A percentile compares a stretch with the other conserved stretches of the same genome.
These are phyloP conservation scores for Verticillium isaacii DNA, from an alignment of 2,329 filamentous ascomycete species.

Conservation along the genomic window DNA sequence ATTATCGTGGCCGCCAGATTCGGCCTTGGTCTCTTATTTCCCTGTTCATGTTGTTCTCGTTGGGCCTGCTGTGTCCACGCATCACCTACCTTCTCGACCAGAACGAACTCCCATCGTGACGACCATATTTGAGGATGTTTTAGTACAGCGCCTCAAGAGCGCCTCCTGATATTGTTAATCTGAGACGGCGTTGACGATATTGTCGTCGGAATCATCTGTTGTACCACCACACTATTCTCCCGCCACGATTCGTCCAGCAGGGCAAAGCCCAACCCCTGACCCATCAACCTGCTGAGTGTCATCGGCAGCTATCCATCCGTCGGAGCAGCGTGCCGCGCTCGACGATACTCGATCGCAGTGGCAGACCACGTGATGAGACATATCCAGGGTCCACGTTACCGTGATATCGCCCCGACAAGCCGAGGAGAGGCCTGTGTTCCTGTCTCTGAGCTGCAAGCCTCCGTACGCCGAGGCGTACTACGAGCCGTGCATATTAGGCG, in stretches of 20 bases:
- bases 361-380: not conserved
- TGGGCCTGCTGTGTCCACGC: too few species aligned
- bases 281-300: not conserved
- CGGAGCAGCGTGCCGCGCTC: not conserved
- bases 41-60: too few species aligned
- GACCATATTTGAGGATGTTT: not conserved
- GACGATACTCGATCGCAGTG: not conserved
- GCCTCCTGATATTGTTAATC: not conserved
- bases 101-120: too few species aligned
- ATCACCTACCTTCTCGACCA: too few species aligned
- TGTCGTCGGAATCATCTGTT: not conserved
- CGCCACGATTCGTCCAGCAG: not conserved
- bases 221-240: not conserved
- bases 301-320: not conserved
- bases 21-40: too few species aligned
- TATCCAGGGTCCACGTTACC: not conserved
- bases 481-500: slow-evolving; percentile 2
- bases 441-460: not conserved
- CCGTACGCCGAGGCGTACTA: not conserved
- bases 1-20: too few species aligned
- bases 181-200: not conserved
- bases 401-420: slow-evolving; percentile 1
- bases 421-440: not conserved
- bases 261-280: not conserved
- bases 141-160: not conserved